A percentile compares a stretch with the other conserved stretches of the same genome.
These are phyloP conservation scores for Aspergillus mulundensis DNA, from an alignment of 495 filamentous ascomycete species.

Conservation along the genomic window DNA sequence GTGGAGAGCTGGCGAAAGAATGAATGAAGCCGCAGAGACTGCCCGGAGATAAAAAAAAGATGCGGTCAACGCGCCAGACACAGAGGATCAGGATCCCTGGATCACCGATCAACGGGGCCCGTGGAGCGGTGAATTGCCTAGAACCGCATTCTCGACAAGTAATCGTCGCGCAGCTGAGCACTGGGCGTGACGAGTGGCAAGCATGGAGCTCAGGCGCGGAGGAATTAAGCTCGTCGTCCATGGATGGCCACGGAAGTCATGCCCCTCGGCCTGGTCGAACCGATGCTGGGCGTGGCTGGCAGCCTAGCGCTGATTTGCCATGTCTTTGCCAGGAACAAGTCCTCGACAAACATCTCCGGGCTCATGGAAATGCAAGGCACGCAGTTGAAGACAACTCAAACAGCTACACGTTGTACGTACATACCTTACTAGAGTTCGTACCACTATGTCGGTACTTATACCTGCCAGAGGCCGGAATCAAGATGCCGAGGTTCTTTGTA, in stretches of 20 bases:
- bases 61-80: slow-evolving; percentile 6
- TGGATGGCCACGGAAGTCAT: not conserved
- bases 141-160: not conserved
- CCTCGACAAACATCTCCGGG: not conserved
- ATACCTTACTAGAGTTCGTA: not conserved
- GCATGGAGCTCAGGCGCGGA: not conserved
- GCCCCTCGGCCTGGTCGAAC: slow-evolving; percentile 1
- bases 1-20: slow-evolving; percentile 12
- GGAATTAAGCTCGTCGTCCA: not conserved
- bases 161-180: slow-evolving; percentile 5
- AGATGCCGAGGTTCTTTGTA: not conserved
- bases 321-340: not conserved
- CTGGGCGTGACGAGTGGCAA: slow-evolving; percentile 3
- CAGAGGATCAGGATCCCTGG: not conserved
- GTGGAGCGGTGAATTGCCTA: slow-evolving; percentile 8
- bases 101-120: slow-evolving; percentile 1
- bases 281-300: slow-evolving; percentile 20
- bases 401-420: not conserved
- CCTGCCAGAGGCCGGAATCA: not conserved
- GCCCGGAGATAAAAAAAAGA: not conserved
- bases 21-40: slow-evolving; percentile 4
- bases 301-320: slow-evolving; percentile 20
- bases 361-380: not conserved
- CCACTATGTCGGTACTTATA: too few species aligned
- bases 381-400: not conserved